Evolutionary conservation across 306 rosid genomes (phyloP).

Genomic region (Amphicarpaea edgeworthii): DNA sequence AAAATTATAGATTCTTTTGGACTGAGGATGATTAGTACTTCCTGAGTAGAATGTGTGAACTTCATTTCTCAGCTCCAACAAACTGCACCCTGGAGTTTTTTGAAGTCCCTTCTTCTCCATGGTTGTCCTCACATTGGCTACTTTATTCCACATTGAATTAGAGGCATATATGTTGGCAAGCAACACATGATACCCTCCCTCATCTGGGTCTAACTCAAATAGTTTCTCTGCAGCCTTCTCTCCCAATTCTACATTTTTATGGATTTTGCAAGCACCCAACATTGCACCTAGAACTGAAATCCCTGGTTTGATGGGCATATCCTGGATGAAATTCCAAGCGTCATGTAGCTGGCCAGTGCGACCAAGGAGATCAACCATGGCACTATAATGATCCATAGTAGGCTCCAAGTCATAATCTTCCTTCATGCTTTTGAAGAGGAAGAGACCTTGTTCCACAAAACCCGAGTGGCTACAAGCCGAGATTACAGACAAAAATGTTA

Average conservation of each 20-base stretch:
- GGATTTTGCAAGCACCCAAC: conserved; percentile 87
- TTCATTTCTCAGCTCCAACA: conserved; percentile 72
- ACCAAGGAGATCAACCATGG: conserved; percentile 89
- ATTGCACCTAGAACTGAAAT: conserved; percentile 85
- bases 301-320: conserved; percentile 77
- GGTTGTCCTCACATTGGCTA: conserved; percentile 66
- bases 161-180: conserved; percentile 82
- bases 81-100: conserved; percentile 86
- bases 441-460: conserved; percentile 77
- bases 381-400: conserved; percentile 83
- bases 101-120: conserved; percentile 70
- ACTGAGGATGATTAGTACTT: conserved; percentile 76
- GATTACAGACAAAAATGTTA: conserved; percentile 75
- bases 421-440: conserved; percentile 70
- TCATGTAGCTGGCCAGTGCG: conserved; percentile 74
- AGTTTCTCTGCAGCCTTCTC: conserved; percentile 74
- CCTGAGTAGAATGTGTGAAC: conserved; percentile 84
- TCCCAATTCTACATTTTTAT: conserved; percentile 79
- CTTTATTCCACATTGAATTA: conserved; percentile 79
- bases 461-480: conserved; percentile 93
- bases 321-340: conserved; percentile 86
- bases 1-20: conserved; percentile 66
- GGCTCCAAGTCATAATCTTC: conserved; percentile 71
- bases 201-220: conserved; percentile 68
- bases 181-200: conserved; percentile 85